These are phyloP conservation scores for Cercospora zeae-maydis DNA, from an alignment of 2,329 filamentous ascomycete species.

Conservation along the genomic window DNA sequence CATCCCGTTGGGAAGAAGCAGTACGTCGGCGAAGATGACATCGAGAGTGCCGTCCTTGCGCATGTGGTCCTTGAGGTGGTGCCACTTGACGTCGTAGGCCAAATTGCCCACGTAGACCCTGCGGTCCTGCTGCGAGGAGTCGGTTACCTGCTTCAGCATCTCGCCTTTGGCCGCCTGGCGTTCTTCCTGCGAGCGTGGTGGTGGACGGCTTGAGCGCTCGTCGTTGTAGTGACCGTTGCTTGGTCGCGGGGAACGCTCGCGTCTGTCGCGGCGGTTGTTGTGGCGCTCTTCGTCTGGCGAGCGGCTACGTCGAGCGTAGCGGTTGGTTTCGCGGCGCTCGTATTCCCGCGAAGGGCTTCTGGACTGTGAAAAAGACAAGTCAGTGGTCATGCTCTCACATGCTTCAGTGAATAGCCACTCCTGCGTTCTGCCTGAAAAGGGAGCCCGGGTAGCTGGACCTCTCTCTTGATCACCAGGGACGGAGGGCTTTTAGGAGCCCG, in stretches of 20 bases:
- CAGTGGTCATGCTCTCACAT: not conserved
- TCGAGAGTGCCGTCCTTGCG: constrained; percentile 84
- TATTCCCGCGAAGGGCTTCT: constrained; percentile 1
- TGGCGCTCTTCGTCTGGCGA: constrained; percentile 24
- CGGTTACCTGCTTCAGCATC: constrained; percentile 93
- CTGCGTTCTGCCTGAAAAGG: not conserved
- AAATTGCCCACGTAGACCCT: constrained; percentile 99
- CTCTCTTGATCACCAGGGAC: no score
- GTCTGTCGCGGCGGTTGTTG: constrained; percentile 46
- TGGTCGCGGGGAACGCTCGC: constrained; percentile 70
- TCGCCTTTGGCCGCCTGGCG: constrained; percentile 79
- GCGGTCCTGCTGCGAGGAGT: constrained; percentile 96
- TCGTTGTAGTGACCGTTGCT: constrained; percentile 65
- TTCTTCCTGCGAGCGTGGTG: constrained; percentile 72
- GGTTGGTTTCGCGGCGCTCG: constrained; percentile 55
- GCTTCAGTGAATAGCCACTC: not conserved
- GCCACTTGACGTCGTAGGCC: constrained; percentile 99
- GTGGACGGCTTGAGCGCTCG: constrained; percentile 36
- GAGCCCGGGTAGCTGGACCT: not conserved
- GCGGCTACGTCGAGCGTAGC: constrained; percentile 23
- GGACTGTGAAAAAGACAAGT: constrained; percentile 4
- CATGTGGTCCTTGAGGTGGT: constrained; percentile 99
- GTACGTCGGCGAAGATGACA: constrained; percentile 98
- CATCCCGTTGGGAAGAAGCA: constrained; percentile 99
- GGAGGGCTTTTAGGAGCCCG: not conserved